phyloP scores from a whole-genome alignment of 257 asterid genomes.

The Cynanchum wilfordii region DNA sequence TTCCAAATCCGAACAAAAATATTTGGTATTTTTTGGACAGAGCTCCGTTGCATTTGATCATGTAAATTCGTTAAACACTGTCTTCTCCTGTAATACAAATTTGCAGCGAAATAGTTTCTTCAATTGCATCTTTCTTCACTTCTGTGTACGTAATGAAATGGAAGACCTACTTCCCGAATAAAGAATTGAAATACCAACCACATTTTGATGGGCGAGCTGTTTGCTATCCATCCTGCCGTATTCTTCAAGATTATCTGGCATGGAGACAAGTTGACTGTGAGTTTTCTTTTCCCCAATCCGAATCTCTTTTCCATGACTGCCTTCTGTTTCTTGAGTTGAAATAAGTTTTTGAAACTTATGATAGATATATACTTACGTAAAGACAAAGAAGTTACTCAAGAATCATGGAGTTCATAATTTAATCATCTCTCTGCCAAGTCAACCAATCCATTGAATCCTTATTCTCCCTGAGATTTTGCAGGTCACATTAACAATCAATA shows the following conservation, averaged over 20 bases:
- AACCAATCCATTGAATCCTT: neutral
- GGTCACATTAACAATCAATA: conserved; percentile 95
- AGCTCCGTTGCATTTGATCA: neutral
- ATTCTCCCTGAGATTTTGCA: conserved; percentile 24
- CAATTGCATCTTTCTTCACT: conserved; percentile 69
- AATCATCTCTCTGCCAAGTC: conserved; percentile 6
- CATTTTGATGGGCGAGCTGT: conserved; percentile 83
- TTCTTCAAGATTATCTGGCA: conserved; percentile 69
- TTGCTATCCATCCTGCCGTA: conserved; percentile 69
- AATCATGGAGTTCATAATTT: neutral
- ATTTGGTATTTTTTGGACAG: neutral
- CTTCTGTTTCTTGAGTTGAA: neutral
- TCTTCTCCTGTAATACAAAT: conserved; percentile 7
- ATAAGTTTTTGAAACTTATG: neutral
- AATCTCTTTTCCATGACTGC: neutral
- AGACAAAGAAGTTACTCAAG: neutral
- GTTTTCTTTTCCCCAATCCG: conserved; percentile 17
- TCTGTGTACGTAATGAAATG: conserved; percentile 60
- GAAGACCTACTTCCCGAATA: conserved; percentile 56
- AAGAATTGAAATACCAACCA: conserved; percentile 54
- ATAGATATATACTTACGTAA: neutral
- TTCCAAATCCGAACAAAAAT: neutral
- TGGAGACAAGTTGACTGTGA: conserved; percentile 98
- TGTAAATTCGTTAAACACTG: neutral
- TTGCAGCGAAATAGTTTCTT: conserved; percentile 65